Base-by-base conservation (phyloP, 2,329 filamentous ascomycete species). In the Lachnellula cervina region DNA sequence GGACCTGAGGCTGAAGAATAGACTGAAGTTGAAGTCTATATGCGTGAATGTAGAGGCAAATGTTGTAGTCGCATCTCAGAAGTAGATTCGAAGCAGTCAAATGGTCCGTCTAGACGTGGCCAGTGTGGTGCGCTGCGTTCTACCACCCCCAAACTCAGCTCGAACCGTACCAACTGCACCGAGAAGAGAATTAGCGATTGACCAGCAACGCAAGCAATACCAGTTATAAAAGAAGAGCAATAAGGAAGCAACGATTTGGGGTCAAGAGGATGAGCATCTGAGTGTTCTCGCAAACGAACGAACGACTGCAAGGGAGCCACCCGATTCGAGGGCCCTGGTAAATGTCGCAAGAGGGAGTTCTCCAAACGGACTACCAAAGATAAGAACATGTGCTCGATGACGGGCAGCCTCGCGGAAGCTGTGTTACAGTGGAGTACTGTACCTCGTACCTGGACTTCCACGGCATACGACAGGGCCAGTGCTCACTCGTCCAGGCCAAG, bases 1-100 rank as follows among this genome's bases (percentile, higher is more conserved):
- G 64, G 65, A 68, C 52, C 61, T 62, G 60, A 58, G 48, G 48
- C 54, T 13, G 51, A 59, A 57, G 40, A 38, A 59, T 55, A 62
- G 56, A 62, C 55, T 64, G 59, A 62, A 50, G 60, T 55, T 50
- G 57, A 56, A 51, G 54, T 60, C 56, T 65, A 61, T 63, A 51
- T 51, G 49, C 34, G 45, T 57, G 50, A 59, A 58, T 43, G 34
- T 47, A 51, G 56, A 56, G 53, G 51, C 52, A 28, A 52, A 51
- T 17, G 16, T 17, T 48, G 37, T 38, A 56, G 40, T 65, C 55
- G 63, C 63, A 66, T 62, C 45, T 56, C 52, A 52, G 51, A 49
- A 43, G 42, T 38, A 32, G 55, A 51, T 54, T 51, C 17, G 43
- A 16, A 44, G 46, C 54, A 56, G 55, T 25, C 54, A 56, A 52